A percentile compares a stretch with the other conserved stretches of the same genome.
These are phyloP conservation scores for Tuber brumale DNA, from an alignment of 495 filamentous ascomycete species.

Conservation along the genomic window DNA sequence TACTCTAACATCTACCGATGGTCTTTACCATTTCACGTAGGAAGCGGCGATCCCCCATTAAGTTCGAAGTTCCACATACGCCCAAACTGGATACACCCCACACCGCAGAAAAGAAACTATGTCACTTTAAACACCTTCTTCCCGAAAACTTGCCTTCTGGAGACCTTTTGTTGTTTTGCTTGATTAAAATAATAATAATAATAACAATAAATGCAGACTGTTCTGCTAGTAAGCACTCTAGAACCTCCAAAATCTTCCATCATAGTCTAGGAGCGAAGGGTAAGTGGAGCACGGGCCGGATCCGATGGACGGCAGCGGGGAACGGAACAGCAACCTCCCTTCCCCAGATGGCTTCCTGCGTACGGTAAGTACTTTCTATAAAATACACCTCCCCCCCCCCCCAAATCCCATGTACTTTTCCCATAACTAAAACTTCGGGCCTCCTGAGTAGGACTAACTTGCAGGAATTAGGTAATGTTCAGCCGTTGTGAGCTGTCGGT, in stretches of 20 bases:
- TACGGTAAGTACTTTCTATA: neutral
- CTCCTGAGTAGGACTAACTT: neutral
- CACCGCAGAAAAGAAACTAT: neutral
- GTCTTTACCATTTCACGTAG: neutral
- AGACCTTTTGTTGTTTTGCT: neutral
- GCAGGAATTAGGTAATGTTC: neutral
- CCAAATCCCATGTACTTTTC: neutral
- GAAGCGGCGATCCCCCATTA: neutral
- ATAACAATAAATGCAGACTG: no score
- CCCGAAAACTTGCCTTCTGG: neutral
- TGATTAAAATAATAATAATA: neutral
- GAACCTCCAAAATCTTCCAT: neutral
- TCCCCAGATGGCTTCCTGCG: neutral
- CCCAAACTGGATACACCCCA: neutral
- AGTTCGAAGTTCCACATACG: neutral
- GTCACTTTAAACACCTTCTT: neutral
- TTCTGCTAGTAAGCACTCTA: neutral
- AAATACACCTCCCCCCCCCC: neutral
- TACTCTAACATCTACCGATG: neutral
- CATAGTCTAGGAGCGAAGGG: neutral
- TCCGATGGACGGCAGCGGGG: neutral
- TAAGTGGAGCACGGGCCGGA: neutral
- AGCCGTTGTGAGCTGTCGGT: neutral
- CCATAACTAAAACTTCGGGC: neutral
- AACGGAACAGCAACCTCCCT: neutral